These are phyloP conservation scores for Populus tremula DNA, from an alignment of 345 rosid genomes.

Conservation along the genomic window DNA sequence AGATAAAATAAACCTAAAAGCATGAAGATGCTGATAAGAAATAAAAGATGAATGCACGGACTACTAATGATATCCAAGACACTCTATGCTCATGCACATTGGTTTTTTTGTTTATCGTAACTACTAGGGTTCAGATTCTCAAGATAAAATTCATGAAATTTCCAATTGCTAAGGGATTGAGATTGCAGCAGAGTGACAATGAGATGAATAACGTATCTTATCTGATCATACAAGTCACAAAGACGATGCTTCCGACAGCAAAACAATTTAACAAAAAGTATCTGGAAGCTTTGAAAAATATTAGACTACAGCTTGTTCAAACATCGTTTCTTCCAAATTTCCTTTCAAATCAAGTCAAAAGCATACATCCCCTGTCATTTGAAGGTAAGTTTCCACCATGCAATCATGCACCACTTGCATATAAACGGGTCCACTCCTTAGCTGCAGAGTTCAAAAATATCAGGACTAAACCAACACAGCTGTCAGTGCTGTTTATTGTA, in stretches of 20 bases:
- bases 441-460: slow-evolving; percentile 46
- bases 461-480: background rate
- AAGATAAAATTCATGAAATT: background rate
- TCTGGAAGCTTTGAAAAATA: slow-evolving; percentile 34
- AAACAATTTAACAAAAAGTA: slow-evolving; percentile 19
- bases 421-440: slow-evolving; percentile 94
- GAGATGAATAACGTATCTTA: slow-evolving; percentile 11
- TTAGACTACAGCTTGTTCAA: slow-evolving; percentile 28
- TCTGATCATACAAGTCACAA: slow-evolving; percentile 30
- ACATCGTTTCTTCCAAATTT: slow-evolving; percentile 40
- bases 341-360: slow-evolving; percentile 29
- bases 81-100: background rate
- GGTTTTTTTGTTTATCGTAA: background rate
- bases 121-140: background rate
- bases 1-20: background rate
- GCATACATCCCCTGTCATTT: slow-evolving; percentile 41
- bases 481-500: background rate
- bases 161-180: background rate
- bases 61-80: background rate
- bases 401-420: slow-evolving; percentile 79
- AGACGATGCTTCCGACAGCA: slow-evolving; percentile 26
- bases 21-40: background rate
- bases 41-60: background rate
- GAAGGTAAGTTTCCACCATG: slow-evolving; percentile 14
- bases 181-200: background rate